A percentile compares a stretch with the other conserved stretches of the same genome.
Evolutionary conservation across 345 rosid species (phyloP).

Genomic region (Pistacia atlantica): DNA sequence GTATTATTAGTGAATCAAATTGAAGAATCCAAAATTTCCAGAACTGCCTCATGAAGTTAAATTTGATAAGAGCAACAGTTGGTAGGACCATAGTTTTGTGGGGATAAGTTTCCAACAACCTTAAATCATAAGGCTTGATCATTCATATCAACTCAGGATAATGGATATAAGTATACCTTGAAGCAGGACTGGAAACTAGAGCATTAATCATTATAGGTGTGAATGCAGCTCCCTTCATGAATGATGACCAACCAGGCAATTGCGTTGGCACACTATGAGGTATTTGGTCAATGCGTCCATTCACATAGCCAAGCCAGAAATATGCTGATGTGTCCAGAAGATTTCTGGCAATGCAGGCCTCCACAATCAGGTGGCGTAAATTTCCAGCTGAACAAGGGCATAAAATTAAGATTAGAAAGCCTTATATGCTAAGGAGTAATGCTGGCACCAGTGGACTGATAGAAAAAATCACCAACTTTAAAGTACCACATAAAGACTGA

Average conservation of each 20-base stretch:
- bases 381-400: constrained; percentile 78
- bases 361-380: constrained; percentile 95
- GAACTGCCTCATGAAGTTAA: constrained; percentile 14
- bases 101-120: constrained; percentile 2
- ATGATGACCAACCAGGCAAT: constrained; percentile 81
- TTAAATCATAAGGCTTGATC: not conserved
- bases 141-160: constrained; percentile 9
- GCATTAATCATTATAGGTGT: constrained; percentile 65
- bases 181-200: constrained; percentile 86
- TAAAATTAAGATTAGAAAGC: constrained; percentile 15
- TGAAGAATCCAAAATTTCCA: constrained; percentile 9
- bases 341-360: constrained; percentile 92
- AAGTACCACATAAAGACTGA: constrained; percentile 4
- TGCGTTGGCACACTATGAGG: constrained; percentile 63
- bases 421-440: not conserved
- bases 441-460: not conserved
- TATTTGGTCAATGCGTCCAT: constrained; percentile 63
- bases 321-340: constrained; percentile 89
- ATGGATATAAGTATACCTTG: constrained; percentile 57
- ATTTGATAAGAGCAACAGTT: not conserved
- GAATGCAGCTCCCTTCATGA: constrained; percentile 79
- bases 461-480: constrained; percentile 2
- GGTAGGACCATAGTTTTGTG: not conserved
- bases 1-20: not conserved
- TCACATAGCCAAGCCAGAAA: constrained; percentile 91